A percentile compares a stretch with the other conserved stretches of the same genome.
Evolutionary conservation across 805 yeast species (phyloP).

Genomic region (Metschnikowia orientalis): DNA sequence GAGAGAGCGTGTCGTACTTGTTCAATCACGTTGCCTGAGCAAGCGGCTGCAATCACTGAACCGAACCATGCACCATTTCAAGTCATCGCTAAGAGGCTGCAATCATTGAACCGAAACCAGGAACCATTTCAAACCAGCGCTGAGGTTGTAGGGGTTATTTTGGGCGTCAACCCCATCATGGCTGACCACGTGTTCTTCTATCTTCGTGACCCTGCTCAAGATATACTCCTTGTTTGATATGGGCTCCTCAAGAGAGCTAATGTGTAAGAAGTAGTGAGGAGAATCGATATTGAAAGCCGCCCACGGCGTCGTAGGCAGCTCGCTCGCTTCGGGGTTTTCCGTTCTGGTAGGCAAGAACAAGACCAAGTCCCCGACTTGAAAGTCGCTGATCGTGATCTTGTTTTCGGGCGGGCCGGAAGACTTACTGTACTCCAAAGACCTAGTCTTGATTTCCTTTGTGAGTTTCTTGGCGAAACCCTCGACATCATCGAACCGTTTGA

Average conservation of each 20-base stretch:
- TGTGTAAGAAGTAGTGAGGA: conserved; percentile 73
- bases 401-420: conserved; percentile 6
- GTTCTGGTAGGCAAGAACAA: conserved; percentile 76
- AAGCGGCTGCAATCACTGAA: not conserved
- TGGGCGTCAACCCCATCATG: conserved; percentile 28
- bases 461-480: conserved; percentile 83
- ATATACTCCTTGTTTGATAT: conserved; percentile 64
- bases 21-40: conserved; percentile 54
- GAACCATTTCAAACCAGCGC: conserved; percentile 62
- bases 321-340: conserved; percentile 24
- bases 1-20: conserved; percentile 88
- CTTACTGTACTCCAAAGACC: conserved; percentile 43
- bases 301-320: conserved; percentile 70
- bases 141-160: conserved; percentile 63
- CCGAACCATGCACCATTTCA: too few relatives aligned
- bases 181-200: conserved; percentile 52
- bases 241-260: conserved; percentile 24
- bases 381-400: conserved; percentile 63
- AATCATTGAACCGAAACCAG: conserved; percentile 16
- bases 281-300: conserved; percentile 91
- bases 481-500: conserved; percentile 80
- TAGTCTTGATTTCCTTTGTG: conserved; percentile 62
- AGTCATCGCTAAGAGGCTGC: not conserved
- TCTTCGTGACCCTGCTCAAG: conserved; percentile 61
- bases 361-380: conserved; percentile 72